Percentiles rank a stretch among this genome's conserved stretches.
These are phyloP conservation scores for Cyberlindnera xishuangbannaensis DNA, from an alignment of 805 yeast species.

Conservation along the genomic window DNA sequence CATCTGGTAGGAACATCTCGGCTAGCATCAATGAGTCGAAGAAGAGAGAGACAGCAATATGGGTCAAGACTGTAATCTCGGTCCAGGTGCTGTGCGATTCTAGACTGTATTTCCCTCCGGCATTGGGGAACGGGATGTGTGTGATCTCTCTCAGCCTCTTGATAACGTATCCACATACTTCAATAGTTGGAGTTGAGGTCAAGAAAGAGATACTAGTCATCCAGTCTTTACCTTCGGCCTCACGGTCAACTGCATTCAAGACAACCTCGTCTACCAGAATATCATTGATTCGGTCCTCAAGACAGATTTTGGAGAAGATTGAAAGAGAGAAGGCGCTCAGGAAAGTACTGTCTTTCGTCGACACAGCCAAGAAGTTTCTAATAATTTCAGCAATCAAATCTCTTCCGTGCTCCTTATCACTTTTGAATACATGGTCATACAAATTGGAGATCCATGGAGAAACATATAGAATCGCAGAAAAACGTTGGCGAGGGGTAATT, in stretches of 20 bases:
- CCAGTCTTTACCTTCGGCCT: conserved; percentile 72
- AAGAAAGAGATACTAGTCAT: conserved; percentile 55
- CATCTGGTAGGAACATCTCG: conserved; percentile 64
- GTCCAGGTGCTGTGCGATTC: conserved; percentile 58
- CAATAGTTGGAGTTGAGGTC: conserved; percentile 62
- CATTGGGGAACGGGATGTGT: conserved; percentile 40
- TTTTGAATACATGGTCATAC: conserved; percentile 47
- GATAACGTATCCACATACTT: conserved; percentile 61
- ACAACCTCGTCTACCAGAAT: conserved; percentile 68
- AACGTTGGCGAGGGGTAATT: conserved; percentile 25
- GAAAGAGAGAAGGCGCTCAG: conserved; percentile 50
- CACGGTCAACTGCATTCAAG: conserved; percentile 67
- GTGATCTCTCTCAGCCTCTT: conserved; percentile 50
- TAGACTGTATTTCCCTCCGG: conserved; percentile 35
- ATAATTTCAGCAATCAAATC: conserved; percentile 56
- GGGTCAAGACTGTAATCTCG: conserved; percentile 63
- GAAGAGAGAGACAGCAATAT: conserved; percentile 56
- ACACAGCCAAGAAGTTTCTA: conserved; percentile 53
- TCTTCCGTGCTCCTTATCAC: conserved; percentile 52
- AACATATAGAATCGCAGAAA: conserved; percentile 37
- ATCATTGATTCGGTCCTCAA: conserved; percentile 53
- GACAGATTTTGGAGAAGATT: conserved; percentile 62
- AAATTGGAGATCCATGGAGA: conserved; percentile 75
- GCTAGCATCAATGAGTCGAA: conserved; percentile 63
- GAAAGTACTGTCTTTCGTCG: conserved; percentile 42